Evolutionary conservation across 73 alveolate genomes (phyloP), one percentile per base, ranked within the genome.

Genomic region (Urostyla sp.): DNA sequence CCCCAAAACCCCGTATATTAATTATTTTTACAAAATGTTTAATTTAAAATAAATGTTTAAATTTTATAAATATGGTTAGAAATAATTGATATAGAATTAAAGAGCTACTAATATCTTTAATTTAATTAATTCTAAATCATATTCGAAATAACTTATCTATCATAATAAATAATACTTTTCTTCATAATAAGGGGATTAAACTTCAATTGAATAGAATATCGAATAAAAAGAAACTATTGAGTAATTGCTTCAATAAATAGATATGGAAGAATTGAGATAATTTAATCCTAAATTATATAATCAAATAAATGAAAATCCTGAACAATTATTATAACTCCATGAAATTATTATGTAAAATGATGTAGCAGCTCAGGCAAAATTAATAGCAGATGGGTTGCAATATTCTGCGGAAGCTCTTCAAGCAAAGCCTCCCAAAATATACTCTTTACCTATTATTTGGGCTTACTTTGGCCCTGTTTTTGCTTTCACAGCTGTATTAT

Each of bases 371-470:
- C 18, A 55, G 11, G 83, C 81, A 13, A 54, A 36, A 37, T 31
- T 57, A 7, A 81, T 75, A 0, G 30, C 78, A 15, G 46, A 77
- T 13, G 85, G 80, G 15, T 16, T 58, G 57, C 28, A 57, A 23
- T 21, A 77, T 1, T 69, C 85, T 0, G 85, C 85, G 5, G 85
- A 73, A 49, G 40, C 50, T 52, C 32, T 73, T 1, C 57, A 73
- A 35, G 55, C 67, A 48, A 67, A 67, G 27, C 80, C 74, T 30
- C 80, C 91, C 20, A 83, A 72, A 55, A 67, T 53, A 7, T 83
- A 72, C 40, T 13, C 87, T 20, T 46, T 83, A 40, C 91, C 91
- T 40, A 30, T 83, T 20, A 34, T 83, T 30, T 72, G 91, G 91
- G 60, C 77, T 1, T 72, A 80, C 61, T 63, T 83, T 23, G 49